Base-by-base conservation (phyloP, 768 basidiomycete species). In the Rhizopogon vesiculosus region DNA sequence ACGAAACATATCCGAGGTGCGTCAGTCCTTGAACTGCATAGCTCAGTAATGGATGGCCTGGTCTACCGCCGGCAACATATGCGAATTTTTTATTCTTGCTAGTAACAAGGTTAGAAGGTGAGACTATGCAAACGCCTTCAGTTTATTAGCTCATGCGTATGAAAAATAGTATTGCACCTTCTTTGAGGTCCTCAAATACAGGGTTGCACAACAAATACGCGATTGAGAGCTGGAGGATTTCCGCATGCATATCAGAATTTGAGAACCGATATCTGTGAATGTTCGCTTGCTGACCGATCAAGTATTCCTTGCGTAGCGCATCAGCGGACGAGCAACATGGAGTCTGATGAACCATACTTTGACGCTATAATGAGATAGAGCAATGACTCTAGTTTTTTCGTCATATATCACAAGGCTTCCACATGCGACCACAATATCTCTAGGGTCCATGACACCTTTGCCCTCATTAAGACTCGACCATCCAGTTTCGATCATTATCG, bases 321-420 rank as follows among this genome's bases (percentile, higher is more conserved):
- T 48, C 18, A 35, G 31, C 7, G 18, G 31, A 33, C 1, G 12
- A 19, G 3, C 8, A 19, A 2, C 3, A 35, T 19, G 18, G n/a
- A 8, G 18, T 6, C 13, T 15, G 2, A 19, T 5, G 10, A 12
- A 46, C 25, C 18, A 33, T 58, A 55, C 57, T 39, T 58, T 31
- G 9, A 58, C 53, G 28, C 53, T 51, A 42, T 58, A 55, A 31
- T 51, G 54, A 7, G 53, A 58, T 43, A 58, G 33, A 19, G 28
- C 42, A 3, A 50, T 22, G 9, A 55, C 16, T 0, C 31, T 15
- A 1, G 22, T 42, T n/a, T 22, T 7, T 16, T 41, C 41, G 18
- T 55, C 22, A 15, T 35, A 55, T n/a, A n/a, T 16, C 52, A 58
- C 57, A 10, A 55, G 38, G 16, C 57, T 7, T 28, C 13, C 42